phyloP scores from a whole-genome alignment of 2,329 filamentous ascomycete genomes.

The Bipolaris zeicola region DNA sequence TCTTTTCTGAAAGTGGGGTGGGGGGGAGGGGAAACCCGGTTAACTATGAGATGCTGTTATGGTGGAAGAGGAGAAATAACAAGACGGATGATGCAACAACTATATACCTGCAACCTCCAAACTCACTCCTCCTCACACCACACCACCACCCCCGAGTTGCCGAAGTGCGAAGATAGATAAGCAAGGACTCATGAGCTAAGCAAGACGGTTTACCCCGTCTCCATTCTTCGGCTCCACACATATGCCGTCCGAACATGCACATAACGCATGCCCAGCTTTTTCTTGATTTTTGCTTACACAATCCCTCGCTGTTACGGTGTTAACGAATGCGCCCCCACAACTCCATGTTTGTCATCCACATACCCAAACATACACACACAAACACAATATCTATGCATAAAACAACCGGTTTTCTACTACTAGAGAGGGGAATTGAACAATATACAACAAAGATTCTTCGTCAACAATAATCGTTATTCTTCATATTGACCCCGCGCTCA shows the following conservation, averaged over 20 bases:
- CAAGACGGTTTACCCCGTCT: neutral
- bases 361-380: no score
- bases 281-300: neutral
- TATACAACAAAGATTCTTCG: neutral
- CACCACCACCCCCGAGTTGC: neutral
- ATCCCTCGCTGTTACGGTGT: neutral
- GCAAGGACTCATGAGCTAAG: neutral
- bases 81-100: neutral
- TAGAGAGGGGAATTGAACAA: neutral
- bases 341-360: neutral
- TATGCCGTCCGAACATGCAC: neutral
- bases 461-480: neutral
- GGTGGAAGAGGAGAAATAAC: neutral
- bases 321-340: neutral
- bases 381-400: neutral
- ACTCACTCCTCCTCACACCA: neutral
- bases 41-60: neutral
- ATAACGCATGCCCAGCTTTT: neutral
- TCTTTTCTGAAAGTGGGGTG: no score
- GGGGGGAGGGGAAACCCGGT: no score
- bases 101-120: neutral
- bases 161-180: neutral
- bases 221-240: constrained; percentile 4
- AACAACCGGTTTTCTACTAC: no score
- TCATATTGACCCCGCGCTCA: constrained; percentile 6